Conservation (phyloP, 495 filamentous ascomycete species). For the Cetradonia linearis region DNA sequence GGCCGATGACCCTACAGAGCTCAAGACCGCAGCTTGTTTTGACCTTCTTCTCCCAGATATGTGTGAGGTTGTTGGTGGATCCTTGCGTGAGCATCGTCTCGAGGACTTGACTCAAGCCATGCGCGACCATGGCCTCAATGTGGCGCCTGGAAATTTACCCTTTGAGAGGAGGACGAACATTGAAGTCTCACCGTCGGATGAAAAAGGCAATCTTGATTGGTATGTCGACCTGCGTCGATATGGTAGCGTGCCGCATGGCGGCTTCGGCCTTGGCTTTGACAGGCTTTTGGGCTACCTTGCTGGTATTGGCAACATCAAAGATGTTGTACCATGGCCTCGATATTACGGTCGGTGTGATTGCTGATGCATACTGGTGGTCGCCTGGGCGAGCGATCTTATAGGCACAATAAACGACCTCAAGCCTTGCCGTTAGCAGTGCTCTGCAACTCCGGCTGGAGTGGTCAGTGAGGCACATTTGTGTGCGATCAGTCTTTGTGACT, state of each 20-base stretch:
- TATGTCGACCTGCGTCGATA: constrained; percentile 90
- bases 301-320: constrained; percentile 73
- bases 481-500: too few relatives aligned
- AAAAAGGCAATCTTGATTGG: constrained; percentile 61
- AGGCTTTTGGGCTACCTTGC: constrained; percentile 77
- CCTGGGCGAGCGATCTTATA: background rate
- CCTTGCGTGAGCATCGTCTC: constrained; percentile 82
- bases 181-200: constrained; percentile 16
- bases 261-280: constrained; percentile 92
- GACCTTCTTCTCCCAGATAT: constrained; percentile 85
- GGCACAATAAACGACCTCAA: background rate
- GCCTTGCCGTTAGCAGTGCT: background rate
- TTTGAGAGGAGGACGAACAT: background rate
- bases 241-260: constrained; percentile 91
- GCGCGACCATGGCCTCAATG: constrained; percentile 36
- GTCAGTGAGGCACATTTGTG: too few relatives aligned
- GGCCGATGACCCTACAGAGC: constrained; percentile 9
- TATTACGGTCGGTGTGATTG: constrained; percentile 90
- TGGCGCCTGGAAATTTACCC: background rate
- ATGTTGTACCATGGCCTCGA: constrained; percentile 80
- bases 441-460: too few relatives aligned
- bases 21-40: constrained; percentile 78
- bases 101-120: constrained; percentile 61
- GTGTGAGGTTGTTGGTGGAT: constrained; percentile 86
- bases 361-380: constrained; percentile 32